Percentiles rank a stretch among this genome's conserved stretches.
phyloP scores from a whole-genome alignment of 306 rosid genomes.

The Malus orientalis region DNA sequence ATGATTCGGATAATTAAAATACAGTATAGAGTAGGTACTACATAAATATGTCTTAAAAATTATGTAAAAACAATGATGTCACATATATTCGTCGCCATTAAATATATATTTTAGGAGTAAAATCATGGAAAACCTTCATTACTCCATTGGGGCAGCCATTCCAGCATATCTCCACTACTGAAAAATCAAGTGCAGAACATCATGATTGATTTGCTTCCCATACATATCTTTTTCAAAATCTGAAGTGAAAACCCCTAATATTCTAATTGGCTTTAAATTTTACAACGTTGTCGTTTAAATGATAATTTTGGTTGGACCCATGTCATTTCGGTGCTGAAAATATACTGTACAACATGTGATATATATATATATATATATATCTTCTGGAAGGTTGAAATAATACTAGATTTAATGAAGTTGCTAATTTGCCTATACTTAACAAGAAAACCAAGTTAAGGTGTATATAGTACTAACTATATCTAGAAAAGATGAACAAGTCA shows the following conservation, averaged over 20 bases:
- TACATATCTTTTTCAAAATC: neutral
- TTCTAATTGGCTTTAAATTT: neutral
- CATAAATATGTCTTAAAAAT: too few species aligned
- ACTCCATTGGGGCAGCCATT: neutral
- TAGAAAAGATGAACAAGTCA: neutral
- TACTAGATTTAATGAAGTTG: neutral
- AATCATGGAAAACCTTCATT: neutral
- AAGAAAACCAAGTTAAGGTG: neutral
- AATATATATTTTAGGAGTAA: neutral
- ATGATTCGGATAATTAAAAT: too few species aligned
- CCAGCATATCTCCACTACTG: neutral
- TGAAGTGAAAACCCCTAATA: neutral
- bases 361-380: neutral
- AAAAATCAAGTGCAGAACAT: neutral
- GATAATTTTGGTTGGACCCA: neutral
- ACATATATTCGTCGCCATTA: too few species aligned
- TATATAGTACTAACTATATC: neutral
- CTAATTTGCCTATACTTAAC: neutral
- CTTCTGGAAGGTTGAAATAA: neutral
- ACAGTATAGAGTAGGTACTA: too few species aligned
- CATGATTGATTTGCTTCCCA: neutral
- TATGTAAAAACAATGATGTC: too few species aligned
- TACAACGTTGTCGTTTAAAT: neutral
- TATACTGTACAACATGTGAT: neutral
- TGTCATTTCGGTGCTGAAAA: neutral